These are phyloP conservation scores for Pseudopithomyces chartarum DNA, from an alignment of 2,329 filamentous ascomycete species.

Conservation along the genomic window DNA sequence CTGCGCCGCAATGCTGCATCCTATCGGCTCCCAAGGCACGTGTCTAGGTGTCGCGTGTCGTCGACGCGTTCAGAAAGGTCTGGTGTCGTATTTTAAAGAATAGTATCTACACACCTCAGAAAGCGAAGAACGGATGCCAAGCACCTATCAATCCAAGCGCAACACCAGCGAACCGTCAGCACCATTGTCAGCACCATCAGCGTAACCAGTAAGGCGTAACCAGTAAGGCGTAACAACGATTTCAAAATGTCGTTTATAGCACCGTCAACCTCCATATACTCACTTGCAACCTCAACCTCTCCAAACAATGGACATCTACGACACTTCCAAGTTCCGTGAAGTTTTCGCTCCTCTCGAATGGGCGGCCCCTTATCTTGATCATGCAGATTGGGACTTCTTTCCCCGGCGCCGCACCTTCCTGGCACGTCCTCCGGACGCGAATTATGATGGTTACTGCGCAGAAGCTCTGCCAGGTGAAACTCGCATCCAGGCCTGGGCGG, in stretches of 20 bases:
- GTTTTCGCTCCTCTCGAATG: constrained; percentile 27
- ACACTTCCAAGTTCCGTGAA: constrained; percentile 18
- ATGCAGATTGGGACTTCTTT: constrained; percentile 21
- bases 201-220: not conserved
- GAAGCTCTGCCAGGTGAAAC: constrained; percentile 22
- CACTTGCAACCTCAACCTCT: not conserved
- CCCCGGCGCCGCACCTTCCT: constrained; percentile 19
- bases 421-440: constrained; percentile 4
- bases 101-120: too few species aligned
- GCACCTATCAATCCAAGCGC: too few species aligned
- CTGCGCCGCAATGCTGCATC: not conserved
- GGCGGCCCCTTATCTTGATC: constrained; percentile 27
- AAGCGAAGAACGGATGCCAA: too few species aligned
- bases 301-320: constrained; percentile 7
- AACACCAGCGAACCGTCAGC: too few species aligned
- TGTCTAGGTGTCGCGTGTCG: too few species aligned
- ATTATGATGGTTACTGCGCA: constrained; percentile 19
- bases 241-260: too few species aligned
- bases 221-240: too few species aligned
- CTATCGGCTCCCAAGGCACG: too few species aligned
- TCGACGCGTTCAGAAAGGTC: too few species aligned
- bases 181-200: not conserved
- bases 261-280: too few species aligned
- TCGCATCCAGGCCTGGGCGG: constrained; percentile 25
- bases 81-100: too few species aligned